Base-by-base conservation (phyloP, 352 stramenopile genomes). In the Thalassiosira exigua region DNA sequence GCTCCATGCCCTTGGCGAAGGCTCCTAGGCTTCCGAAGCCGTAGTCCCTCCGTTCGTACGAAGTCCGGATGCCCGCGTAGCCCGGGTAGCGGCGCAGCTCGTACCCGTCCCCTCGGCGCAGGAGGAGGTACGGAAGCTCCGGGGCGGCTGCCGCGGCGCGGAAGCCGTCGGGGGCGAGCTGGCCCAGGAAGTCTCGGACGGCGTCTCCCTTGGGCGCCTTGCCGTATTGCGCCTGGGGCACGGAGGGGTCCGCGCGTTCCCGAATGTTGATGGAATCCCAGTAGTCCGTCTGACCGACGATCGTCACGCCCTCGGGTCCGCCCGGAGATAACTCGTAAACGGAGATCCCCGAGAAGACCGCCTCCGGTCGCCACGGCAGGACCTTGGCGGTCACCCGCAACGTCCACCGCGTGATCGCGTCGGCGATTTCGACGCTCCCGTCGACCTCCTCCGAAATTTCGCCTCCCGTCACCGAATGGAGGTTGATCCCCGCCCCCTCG, bases 191-290 rank as follows among this genome's bases (percentile, higher is more conserved):
- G 67, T 96, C 90, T 27, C 70, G 65, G 22, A 95, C 42, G 4
- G 84, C 90, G 7, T 85, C 56, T 7, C 65, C 41, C 57, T 87
- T 90, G 46, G 84, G 76, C 17, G 91, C 85, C 56, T 77, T 84
- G 74, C 80, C 22, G 58, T 95, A 95, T 62, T 75, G 41, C 22
- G 44, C 7, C 3, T 57, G 24, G 1, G 58, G 41, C 24, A 33
- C n/a, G n/a, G 59, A 60, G 39, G 73, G 70, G 41, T 75, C 78
- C 56, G 68, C 79, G 14, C 77, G 54, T 22, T 61, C 29, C 60
- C 84, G 48, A n/a, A 93, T 86, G 67, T 96, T 94, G 71, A 96
- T 94, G 2, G 79, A 92, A 74, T 96, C 92, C 92, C 92, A 96
- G 73, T 93, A 96, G 84, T 96, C 92, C n/a, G 58, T 87, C 82